Base-by-base conservation (phyloP, 2,329 filamentous ascomycete species). In the Ophidiomyces ophidiicola region DNA sequence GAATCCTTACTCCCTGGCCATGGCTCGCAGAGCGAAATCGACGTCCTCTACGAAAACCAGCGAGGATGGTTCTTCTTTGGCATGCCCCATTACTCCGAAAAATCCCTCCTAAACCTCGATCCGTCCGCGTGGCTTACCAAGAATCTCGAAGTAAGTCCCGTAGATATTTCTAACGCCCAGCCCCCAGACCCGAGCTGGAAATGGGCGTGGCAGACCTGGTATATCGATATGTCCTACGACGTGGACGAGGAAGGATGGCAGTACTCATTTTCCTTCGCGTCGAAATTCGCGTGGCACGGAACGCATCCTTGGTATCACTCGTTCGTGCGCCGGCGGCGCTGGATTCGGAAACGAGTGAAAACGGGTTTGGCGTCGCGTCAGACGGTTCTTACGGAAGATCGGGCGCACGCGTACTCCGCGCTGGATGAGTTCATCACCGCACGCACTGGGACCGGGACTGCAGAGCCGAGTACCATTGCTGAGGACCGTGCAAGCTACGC, bases 1-100 rank as follows among this genome's bases (percentile, higher is more conserved):
- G 19, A 31, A 20, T 29, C 20, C 19, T 41, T 2, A 42, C 6
- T 44, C 3, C 29, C 48, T 5, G 47, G 47, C 6, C 50, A 52
- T 15, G 42, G 44, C 2, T 41, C 54, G 1, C 49, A 52, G 28
- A 59, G 55, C 2, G 78, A 74, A 19, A 76, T 96, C 44, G 90
- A 98, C 47, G 74, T 96, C 4, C 68, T 98, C 0, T 96, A 93
- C 60, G 90, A 98, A 59, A 98, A 98, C 54, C 83, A 98, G 63
- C 75, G 90, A 42, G 90, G 90, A 7, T 78, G 76, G 26, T 93
- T 94, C 54, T 68, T 93, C 45, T 96, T 88, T 52, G 88, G 90
- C 19, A 73, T 86, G 8, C 79, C 87, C 0, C 71, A 92, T n/a
- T 98, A 94, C 66, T 93, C 87, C 1, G 73, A 77, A 5, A 80